Conservation (phyloP, 495 filamentous ascomycete genomes). For the Penicillium chermesinum region DNA sequence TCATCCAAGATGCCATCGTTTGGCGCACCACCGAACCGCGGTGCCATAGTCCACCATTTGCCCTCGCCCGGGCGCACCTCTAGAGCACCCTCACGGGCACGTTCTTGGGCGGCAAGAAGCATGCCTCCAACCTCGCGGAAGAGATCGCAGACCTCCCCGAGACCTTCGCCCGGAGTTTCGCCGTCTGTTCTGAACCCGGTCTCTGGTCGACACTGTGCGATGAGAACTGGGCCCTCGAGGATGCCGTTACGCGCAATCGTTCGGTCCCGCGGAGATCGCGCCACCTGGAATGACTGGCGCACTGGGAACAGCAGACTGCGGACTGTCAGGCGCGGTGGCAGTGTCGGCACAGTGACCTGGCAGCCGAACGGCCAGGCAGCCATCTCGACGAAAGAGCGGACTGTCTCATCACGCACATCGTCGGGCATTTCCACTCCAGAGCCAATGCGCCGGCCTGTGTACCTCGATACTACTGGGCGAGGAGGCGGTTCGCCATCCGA, state of each 20-base stretch:
- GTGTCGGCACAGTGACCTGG: conserved; percentile 57
- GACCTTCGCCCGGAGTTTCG: conserved; percentile 42
- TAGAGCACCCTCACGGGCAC: conserved; percentile 60
- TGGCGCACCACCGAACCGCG: conserved; percentile 71
- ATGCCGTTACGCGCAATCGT: conserved; percentile 65
- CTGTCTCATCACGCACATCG: conserved; percentile 63
- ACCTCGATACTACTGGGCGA: conserved; percentile 23
- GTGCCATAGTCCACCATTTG: conserved; percentile 73
- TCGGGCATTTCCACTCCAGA: conserved; percentile 70
- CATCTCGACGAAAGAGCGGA: conserved; percentile 71
- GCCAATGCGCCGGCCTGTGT: conserved; percentile 53
- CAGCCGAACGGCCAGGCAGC: conserved; percentile 76
- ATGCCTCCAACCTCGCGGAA: conserved; percentile 69
- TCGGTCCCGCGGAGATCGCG: conserved; percentile 62
- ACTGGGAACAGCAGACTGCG: conserved; percentile 48
- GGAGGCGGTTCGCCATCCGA: conserved; percentile 1
- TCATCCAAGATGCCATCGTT: conserved; percentile 59
- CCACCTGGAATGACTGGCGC: conserved; percentile 53
- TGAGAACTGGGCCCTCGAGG: conserved; percentile 67
- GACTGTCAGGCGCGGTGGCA: conserved; percentile 58
- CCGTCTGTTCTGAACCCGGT: conserved; percentile 41
- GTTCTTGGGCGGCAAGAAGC: conserved; percentile 76
- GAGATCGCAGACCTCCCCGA: conserved; percentile 58
- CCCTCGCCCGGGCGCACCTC: conserved; percentile 67
- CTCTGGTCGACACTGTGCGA: conserved; percentile 55